Conservation (phyloP, 208 protist genomes). For the Trypanosomatidae sp. region DNA sequence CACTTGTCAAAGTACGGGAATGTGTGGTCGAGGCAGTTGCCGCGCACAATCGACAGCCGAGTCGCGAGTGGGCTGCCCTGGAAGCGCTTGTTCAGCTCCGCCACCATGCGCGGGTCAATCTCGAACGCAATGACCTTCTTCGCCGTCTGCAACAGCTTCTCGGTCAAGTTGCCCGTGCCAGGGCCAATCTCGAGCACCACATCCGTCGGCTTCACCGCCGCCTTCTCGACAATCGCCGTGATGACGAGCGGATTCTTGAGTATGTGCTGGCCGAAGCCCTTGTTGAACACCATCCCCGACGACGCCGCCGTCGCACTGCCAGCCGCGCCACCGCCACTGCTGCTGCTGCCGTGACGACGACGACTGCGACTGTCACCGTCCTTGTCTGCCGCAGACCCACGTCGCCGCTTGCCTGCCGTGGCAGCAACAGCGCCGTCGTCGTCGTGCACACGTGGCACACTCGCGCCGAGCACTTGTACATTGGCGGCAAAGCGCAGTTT, state of each 20-base stretch:
- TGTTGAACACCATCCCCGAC: constrained; percentile 93
- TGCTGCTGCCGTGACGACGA: too few relatives aligned
- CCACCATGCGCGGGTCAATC: constrained; percentile 98
- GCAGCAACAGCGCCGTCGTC: too few relatives aligned
- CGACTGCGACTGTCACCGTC: too few relatives aligned
- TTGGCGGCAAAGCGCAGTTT: constrained; percentile 77
- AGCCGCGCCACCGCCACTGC: too few relatives aligned
- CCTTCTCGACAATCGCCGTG: constrained; percentile 96
- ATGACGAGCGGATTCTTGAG: constrained; percentile 98
- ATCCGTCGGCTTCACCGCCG: constrained; percentile 94
- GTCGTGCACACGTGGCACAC: constrained; percentile 14
- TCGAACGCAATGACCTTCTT: constrained; percentile 99
- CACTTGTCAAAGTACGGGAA: constrained; percentile 99
- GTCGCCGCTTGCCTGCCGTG: too few relatives aligned
- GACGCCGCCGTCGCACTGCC: too few relatives aligned
- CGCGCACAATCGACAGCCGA: constrained; percentile 97
- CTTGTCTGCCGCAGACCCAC: too few relatives aligned
- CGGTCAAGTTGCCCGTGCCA: constrained; percentile 99
- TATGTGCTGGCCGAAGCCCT: constrained; percentile 98
- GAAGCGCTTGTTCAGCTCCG: constrained; percentile 98
- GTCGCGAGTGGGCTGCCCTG: constrained; percentile 72
- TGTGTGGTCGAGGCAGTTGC: constrained; percentile 97
- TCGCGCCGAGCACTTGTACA: constrained; percentile 54
- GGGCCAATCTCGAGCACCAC: constrained; percentile 99
- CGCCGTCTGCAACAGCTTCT: constrained; percentile 94